Base-by-base conservation (phyloP, 1,284 basidiomycete species). In the Ganoderma sp. region DNA sequence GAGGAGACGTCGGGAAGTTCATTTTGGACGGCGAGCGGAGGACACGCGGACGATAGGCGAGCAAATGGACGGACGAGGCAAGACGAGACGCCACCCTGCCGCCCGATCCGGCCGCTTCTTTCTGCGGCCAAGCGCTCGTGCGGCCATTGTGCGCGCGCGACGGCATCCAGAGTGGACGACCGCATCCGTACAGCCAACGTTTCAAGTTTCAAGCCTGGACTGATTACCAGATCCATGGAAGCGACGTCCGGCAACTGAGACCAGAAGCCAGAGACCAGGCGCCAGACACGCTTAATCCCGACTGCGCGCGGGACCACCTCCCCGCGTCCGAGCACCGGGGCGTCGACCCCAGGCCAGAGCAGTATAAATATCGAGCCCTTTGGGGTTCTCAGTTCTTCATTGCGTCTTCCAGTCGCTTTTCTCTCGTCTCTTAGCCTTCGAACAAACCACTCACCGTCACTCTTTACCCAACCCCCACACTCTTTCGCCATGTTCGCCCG, bases 401-500 rank as follows among this genome's bases (percentile, higher is more conserved):
- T 66, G 71, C 71, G 67, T 70, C 34, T 59, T 43, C 65, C 67
- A 68, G 66, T 67, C 67, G 67, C 67, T 28, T 56, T 69, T 61
- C n/a, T 65, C 65, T 61, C 61, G n/a, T 67, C 52, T 68, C 67
- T 61, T 64, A 39, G 15, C 64, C 43, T 58, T 50, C 63, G 50
- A 64, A 37, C 65, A 37, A 54, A 50, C 52, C 8, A 69, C 67
- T 56, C 54, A 68, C 69, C 56, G 69, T 70, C 71, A 66, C 66
- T 73, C 71, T 68, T 73, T 73, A 56, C 62, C 45, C 64, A 64
- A 54, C 54, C 63, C 66, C 42, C 63, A 58, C 66, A 61, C 63
- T 73, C 67, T 52, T 61, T 73, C 67, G 63, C 67, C 58, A 73
- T 73, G 71, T 73, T 73, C 67, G 67, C 71, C 60, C 71, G 71